Percentiles rank a stretch among this genome's conserved stretches.
phyloP scores from a whole-genome alignment of 2,329 filamentous ascomycete genomes.

The Corniculantispora saksenae region DNA sequence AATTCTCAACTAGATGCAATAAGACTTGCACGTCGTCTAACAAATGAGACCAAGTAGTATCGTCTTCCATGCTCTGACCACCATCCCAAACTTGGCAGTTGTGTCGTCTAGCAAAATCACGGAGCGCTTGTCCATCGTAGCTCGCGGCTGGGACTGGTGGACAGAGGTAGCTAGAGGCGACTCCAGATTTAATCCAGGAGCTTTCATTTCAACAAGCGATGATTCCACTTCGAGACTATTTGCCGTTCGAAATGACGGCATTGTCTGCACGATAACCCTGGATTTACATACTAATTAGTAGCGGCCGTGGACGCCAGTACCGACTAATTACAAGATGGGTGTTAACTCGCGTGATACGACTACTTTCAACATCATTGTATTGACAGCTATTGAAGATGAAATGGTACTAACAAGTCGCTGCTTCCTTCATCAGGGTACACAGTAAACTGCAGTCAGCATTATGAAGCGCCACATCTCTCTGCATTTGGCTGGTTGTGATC shows the following conservation, averaged over 20 bases:
- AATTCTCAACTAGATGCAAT: no score
- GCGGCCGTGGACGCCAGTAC: neutral
- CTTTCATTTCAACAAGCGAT: neutral
- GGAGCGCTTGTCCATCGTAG: no score
- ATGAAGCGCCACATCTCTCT: no score
- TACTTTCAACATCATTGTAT: neutral
- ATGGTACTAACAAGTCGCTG: no score
- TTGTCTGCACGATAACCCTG: neutral
- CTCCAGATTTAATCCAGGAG: neutral
- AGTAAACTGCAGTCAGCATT: no score
- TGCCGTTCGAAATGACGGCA: neutral
- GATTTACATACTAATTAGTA: neutral
- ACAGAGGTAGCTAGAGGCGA: neutral
- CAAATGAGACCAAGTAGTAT: no score
- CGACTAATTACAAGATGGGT: neutral
- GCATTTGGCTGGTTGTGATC: no score
- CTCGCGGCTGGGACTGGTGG: neutral
- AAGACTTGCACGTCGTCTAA: no score
- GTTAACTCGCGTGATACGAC: neutral
- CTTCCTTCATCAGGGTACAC: no score
- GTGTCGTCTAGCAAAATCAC: no score
- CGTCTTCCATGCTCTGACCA: no score
- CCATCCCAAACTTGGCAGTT: no score
- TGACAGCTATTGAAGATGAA: neutral
- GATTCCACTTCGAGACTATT: neutral